Evolutionary conservation across 139 green algal genomes (phyloP).

Genomic region (Micractinium conductrix): DNA sequence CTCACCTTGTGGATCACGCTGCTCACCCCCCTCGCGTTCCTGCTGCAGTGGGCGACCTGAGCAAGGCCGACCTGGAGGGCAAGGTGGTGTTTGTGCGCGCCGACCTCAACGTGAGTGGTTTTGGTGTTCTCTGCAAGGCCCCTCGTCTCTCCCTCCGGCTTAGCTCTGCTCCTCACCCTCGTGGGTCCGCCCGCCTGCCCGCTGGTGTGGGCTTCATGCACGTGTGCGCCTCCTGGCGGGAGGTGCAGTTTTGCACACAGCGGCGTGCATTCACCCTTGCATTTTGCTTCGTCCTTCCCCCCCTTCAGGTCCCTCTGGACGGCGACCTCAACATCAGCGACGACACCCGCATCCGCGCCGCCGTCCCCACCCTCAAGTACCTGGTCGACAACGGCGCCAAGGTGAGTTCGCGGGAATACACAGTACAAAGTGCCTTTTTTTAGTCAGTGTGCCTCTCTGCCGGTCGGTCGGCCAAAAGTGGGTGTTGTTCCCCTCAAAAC

Average conservation of each 20-base stretch:
- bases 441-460: no score
- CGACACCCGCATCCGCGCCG: conserved; percentile 97
- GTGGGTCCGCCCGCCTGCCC: no score
- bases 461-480: no score
- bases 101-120: conserved; percentile 89
- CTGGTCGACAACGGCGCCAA: conserved; percentile 97
- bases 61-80: conserved; percentile 94
- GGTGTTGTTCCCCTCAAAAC: no score
- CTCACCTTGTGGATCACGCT: no score
- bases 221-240: no score
- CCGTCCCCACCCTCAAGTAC: conserved; percentile 97
- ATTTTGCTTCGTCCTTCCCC: not conserved
- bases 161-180: no score
- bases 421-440: not conserved
- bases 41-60: conserved; percentile 74
- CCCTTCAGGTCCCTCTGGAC: conserved; percentile 89
- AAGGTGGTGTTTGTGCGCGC: conserved; percentile 86
- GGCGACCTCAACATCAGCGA: conserved; percentile 92
- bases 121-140: not conserved
- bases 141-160: not conserved
- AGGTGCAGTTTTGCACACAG: no score
- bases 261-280: no score
- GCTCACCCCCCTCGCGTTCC: not conserved
- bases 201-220: no score
- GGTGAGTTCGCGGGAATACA: conserved; percentile 53